Evolutionary conservation across 106 monocot genomes (phyloP).

Genomic region (Amphibolis antarctica): DNA sequence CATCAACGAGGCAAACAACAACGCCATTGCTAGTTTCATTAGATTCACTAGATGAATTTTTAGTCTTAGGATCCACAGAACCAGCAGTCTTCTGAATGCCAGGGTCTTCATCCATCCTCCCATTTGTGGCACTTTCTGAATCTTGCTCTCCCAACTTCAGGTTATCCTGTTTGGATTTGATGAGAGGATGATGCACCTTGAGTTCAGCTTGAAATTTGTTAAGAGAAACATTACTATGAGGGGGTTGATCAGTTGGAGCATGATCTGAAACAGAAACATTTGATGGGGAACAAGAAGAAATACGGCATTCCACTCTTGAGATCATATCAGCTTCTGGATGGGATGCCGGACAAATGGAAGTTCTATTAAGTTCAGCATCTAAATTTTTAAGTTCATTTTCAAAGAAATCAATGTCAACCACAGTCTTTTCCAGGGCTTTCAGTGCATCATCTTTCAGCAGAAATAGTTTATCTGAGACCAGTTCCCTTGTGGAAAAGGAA

Average conservation of each 20-base stretch:
- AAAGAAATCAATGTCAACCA: constrained; percentile 69
- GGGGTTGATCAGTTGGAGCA: neutral
- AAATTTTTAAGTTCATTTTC: constrained; percentile 62
- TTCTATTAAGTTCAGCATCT: neutral
- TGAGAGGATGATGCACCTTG: neutral
- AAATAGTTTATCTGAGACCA: constrained; percentile 32
- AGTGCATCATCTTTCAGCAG: constrained; percentile 46
- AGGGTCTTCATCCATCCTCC: neutral
- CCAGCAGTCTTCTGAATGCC: neutral
- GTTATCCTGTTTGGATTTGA: neutral
- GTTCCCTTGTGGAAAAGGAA: constrained; percentile 24
- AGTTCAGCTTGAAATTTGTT: neutral
- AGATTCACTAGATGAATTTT: neutral
- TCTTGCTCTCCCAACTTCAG: neutral
- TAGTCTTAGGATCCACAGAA: neutral
- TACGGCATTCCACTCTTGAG: neutral
- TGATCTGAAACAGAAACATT: neutral
- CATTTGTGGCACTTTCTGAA: neutral
- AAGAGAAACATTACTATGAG: neutral
- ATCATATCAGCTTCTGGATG: neutral
- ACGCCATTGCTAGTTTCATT: neutral
- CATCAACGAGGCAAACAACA: neutral
- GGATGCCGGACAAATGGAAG: neutral
- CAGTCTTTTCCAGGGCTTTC: constrained; percentile 76
- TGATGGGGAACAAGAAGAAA: neutral